Conservation (phyloP, 139 green algal genomes). For the Haematococcus lacustris region DNA sequence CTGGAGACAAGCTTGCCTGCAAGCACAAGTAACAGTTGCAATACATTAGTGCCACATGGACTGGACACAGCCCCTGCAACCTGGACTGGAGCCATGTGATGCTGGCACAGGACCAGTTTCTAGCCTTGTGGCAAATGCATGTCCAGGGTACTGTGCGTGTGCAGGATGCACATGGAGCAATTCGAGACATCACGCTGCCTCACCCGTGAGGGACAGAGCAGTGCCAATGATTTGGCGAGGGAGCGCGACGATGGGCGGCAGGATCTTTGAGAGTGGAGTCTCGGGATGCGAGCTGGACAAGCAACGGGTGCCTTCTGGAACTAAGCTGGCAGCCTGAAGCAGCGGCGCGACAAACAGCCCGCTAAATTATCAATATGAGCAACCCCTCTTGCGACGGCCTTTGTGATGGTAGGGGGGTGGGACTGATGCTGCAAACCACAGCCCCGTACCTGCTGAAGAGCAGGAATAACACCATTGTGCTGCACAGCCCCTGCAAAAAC, state of each 20-base stretch:
- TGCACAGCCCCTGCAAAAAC: too few relatives aligned
- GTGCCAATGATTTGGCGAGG: constrained; percentile 23
- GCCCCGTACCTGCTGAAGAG: background rate
- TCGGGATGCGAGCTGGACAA: constrained; percentile 11
- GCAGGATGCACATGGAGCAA: background rate
- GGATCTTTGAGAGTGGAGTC: constrained; percentile 31
- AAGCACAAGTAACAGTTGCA: too few relatives aligned
- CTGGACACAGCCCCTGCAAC: background rate
- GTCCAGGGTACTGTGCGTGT: background rate
- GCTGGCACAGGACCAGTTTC: background rate
- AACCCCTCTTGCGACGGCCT: background rate
- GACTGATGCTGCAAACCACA: background rate
- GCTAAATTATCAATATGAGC: background rate
- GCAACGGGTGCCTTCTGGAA: background rate
- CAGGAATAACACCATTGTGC: too few relatives aligned
- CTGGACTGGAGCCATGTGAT: background rate
- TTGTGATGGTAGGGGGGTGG: background rate
- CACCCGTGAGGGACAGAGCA: constrained; percentile 19
- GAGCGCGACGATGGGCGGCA: constrained; percentile 30
- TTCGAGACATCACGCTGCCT: background rate
- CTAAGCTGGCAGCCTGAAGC: background rate
- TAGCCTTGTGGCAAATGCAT: background rate
- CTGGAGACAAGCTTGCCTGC: constrained; percentile 25
- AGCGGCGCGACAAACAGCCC: background rate
- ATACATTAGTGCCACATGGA: background rate